Evolutionary conservation across 2,329 filamentous ascomycete genomes (phyloP), one percentile per base, ranked within the genome.

Genomic region (Parastagonospora nodorum): DNA sequence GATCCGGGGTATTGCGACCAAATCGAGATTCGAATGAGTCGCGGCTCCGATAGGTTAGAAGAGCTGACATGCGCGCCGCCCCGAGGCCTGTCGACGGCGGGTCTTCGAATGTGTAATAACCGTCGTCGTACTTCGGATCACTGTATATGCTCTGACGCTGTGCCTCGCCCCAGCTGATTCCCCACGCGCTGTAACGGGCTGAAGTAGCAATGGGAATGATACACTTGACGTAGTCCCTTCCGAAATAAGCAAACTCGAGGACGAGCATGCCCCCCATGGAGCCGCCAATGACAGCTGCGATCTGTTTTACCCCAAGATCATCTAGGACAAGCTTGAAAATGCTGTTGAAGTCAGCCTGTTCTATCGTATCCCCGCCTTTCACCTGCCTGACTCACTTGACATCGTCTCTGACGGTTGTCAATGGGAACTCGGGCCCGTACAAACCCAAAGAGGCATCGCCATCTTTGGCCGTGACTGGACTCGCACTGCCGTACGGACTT

Each of bases 21-120:
- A 99, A 99, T 4, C 94, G 87, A 14, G 92, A 86, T 77, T 99
- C 94, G 63, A 99, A 99, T 0, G 94, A 97, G 76, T 99, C 93
- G 44, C 94, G 89, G 71, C 92, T 97, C 61, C 94, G 87, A 76
- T 99, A 99, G 6, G 94, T 99, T 64, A 99, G 80, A 32, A 99
- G 84, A 1, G 94, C 94, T 50, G 92, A 91, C 94, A 99, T 99
- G 66, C 94, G 91, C 24, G 94, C 94, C 7, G 94, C 94, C 10
- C 92, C 92, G 2, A 99, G 83, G 0, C 94, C 94, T 1, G 92
- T 88, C 0, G 86, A 80, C 0, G 94, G 94, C 30, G 92, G 92
- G 63, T 97, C 91, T 29, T 89, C 83, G 65, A 94, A 95, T 1
- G 85, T 68, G 71, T 97, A 99, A 76, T 97, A 97, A 38, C 94